Evolutionary conservation across 306 rosid species (phyloP).

Genomic region (Biancaea sappan): DNA sequence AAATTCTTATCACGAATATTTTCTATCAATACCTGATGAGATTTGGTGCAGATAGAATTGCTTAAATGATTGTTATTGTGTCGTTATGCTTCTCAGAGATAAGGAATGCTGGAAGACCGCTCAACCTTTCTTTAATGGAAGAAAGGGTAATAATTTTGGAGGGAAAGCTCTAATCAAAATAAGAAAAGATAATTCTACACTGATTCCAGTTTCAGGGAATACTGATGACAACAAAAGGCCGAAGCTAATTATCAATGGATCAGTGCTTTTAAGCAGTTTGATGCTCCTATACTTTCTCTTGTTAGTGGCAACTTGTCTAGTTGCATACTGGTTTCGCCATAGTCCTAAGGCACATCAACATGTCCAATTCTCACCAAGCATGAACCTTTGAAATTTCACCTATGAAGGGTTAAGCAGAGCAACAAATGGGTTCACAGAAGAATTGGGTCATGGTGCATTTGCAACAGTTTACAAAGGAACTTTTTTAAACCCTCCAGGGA

Average conservation of each 20-base stretch:
- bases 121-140: conserved; percentile 23
- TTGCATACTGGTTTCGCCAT: background rate
- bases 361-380: background rate
- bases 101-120: background rate
- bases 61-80: conserved; percentile 25
- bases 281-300: background rate
- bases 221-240: background rate
- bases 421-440: conserved; percentile 28
- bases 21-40: background rate
- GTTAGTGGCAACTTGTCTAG: background rate
- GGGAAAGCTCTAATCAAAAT: conserved; percentile 18
- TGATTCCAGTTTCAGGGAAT: no score
- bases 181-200: conserved; percentile 19
- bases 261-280: conserved; percentile 12
- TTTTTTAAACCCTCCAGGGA: background rate
- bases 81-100: background rate
- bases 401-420: conserved; percentile 14
- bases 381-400: conserved; percentile 20
- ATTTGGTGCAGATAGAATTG: conserved; percentile 40
- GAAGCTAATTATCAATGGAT: conserved; percentile 11
- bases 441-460: conserved; percentile 26
- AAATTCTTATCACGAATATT: background rate
- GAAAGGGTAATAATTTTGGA: background rate
- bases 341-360: background rate
- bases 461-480: conserved; percentile 22